Percentiles rank a stretch among this genome's conserved stretches.
phyloP scores from a whole-genome alignment of 1,284 basidiomycete species.

The Naganishia albida region DNA sequence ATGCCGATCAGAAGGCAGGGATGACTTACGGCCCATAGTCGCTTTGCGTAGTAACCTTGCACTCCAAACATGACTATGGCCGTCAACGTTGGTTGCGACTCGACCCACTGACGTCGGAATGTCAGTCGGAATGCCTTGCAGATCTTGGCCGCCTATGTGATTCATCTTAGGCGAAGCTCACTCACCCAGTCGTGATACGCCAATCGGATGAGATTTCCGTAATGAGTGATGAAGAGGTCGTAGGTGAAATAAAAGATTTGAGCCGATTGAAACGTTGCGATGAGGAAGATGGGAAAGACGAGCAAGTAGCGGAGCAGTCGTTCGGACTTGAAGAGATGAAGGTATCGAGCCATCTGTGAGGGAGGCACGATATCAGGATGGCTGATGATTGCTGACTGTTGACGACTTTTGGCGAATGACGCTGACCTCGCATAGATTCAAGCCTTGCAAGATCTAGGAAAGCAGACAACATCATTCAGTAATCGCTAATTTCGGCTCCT shows the following conservation, averaged over 20 bases:
- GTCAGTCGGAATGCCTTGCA: neutral
- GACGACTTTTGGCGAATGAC: neutral
- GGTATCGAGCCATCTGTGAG: constrained; percentile 12
- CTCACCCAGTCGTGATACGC: constrained; percentile 22
- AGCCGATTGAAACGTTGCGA: constrained; percentile 24
- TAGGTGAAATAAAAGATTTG: constrained; percentile 20
- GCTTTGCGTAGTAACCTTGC: constrained; percentile 13
- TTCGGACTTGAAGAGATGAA: constrained; percentile 11
- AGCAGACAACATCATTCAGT: neutral
- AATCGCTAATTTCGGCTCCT: neutral
- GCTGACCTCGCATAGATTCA: constrained; percentile 21
- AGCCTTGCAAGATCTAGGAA: constrained; percentile 20
- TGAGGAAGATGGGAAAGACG: constrained; percentile 9
- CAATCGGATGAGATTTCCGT: constrained; percentile 3
- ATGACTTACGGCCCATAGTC: constrained; percentile 9
- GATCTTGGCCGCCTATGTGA: neutral
- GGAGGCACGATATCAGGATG: neutral
- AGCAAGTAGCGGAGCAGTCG: constrained; percentile 14
- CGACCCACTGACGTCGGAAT: neutral
- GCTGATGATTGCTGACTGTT: neutral
- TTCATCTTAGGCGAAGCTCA: neutral
- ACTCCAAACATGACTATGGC: constrained; percentile 12
- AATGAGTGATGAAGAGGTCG: constrained; percentile 13
- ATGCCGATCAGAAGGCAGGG: neutral
- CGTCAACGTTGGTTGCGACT: constrained; percentile 13